Evolutionary conservation across 768 basidiomycete species (phyloP), one percentile per base, ranked within the genome.

Genomic region (Xerocomellus amylosporus): DNA sequence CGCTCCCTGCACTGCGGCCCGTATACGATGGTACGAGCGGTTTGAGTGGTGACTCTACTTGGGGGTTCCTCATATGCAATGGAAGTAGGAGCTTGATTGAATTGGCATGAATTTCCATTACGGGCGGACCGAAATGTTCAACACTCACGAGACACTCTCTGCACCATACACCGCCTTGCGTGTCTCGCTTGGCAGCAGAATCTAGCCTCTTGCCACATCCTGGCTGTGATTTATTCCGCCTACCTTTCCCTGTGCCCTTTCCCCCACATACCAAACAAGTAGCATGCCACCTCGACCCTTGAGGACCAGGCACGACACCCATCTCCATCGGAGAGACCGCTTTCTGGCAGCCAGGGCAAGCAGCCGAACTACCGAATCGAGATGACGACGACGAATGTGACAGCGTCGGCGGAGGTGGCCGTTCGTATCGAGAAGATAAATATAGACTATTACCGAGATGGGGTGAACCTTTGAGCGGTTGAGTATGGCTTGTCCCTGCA

Each of bases 171-270:
- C 81, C 79, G 0, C 86, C 86, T 36, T 85, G 81, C 10, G 70
- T 73, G 63, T 87, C 88, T 31, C 75, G 79, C 71, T 88, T 92
- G 13, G 91, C 91, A 24, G 85, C 89, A 59, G 88, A 90, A 65
- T 93, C 91, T 14, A 93, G 70, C 58, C 79, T 83, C 74, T 93
- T 93, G 10, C 89, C 87, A 61, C 91, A 93, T 9, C 90, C 90
- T 9, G 88, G 84, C 56, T 80, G 79, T 20, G 77, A 81, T 45
- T 78, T 80, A 57, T 80, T 81, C 59, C 68, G 77, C 72, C 60
- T 79, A 71, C 73, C 76, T 62, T 50, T 70, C 36, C 71, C 67
- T 12, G 63, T 61, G 8, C 73, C 71, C 67, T 83, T 88, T 1
- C 91, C 91, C 1, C 91, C 91, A 63, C 91, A 93, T 7, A 90